Evolutionary conservation across 2,329 filamentous ascomycete genomes (phyloP).

Genomic region (Penicillium italicum): DNA sequence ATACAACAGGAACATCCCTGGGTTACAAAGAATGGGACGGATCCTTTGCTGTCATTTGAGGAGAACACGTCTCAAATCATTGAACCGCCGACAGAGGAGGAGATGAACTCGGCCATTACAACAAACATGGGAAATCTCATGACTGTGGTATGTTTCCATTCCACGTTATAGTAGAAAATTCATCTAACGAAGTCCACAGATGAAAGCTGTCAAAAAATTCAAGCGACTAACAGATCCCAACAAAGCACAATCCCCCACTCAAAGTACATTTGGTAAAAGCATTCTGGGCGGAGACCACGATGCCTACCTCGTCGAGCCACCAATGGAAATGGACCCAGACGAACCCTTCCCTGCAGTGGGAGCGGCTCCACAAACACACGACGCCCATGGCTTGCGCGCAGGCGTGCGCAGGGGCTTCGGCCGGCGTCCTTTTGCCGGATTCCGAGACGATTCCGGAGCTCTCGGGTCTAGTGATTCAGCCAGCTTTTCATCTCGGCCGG

Average conservation of each 20-base stretch:
- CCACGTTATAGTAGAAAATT: neutral
- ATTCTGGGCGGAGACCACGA: constrained; percentile 56
- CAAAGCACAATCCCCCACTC: constrained; percentile 49
- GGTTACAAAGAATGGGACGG: constrained; percentile 78
- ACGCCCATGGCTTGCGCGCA: constrained; percentile 40
- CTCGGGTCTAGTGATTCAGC: constrained; percentile 14
- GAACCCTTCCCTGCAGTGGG: constrained; percentile 30
- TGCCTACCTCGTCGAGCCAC: constrained; percentile 56
- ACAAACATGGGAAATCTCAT: constrained; percentile 82
- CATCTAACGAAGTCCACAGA: constrained; percentile 46
- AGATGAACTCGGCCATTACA: constrained; percentile 87
- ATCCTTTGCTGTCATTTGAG: constrained; percentile 72
- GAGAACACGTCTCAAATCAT: constrained; percentile 83
- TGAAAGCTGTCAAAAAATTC: constrained; percentile 89
- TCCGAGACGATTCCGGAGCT: constrained; percentile 9
- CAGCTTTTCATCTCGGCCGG: constrained; percentile 14
- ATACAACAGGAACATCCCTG: constrained; percentile 73
- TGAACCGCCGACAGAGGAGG: constrained; percentile 80
- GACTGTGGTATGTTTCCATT: constrained; percentile 58
- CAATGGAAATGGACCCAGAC: constrained; percentile 49
- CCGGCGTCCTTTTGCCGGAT: constrained; percentile 49
- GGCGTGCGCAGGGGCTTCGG: constrained; percentile 51
- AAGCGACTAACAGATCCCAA: constrained; percentile 66
- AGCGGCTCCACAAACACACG: constrained; percentile 13
- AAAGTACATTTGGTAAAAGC: constrained; percentile 36